phyloP scores from a whole-genome alignment of 768 basidiomycete genomes.

The Obba rivulosa region DNA sequence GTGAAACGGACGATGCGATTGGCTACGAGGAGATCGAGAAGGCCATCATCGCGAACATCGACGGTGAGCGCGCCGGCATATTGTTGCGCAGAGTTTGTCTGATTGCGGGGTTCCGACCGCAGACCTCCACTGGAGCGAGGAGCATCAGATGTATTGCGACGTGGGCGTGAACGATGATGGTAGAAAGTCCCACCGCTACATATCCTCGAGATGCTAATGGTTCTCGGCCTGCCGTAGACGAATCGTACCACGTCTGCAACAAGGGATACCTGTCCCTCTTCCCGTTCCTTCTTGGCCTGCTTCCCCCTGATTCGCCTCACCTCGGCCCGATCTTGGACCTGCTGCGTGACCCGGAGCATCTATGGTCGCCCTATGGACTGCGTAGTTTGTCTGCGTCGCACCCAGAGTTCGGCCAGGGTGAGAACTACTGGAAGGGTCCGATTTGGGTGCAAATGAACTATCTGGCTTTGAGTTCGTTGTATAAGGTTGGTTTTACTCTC shows the following conservation, averaged over 20 bases:
- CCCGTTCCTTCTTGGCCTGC: slow-evolving; percentile 82
- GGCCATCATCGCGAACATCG: slow-evolving; percentile 81
- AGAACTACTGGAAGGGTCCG: slow-evolving; percentile 97
- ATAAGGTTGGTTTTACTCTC: slow-evolving; percentile 47
- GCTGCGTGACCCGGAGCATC: slow-evolving; percentile 70
- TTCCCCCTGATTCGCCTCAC: slow-evolving; percentile 72
- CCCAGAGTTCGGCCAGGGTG: slow-evolving; percentile 84
- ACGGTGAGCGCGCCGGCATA: slow-evolving; percentile 42
- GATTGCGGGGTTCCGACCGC: background rate
- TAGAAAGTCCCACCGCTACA: slow-evolving; percentile 24
- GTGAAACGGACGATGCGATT: slow-evolving; percentile 76
- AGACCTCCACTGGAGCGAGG: slow-evolving; percentile 94
- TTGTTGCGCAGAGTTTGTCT: too few species aligned
- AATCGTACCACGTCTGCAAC: slow-evolving; percentile 88
- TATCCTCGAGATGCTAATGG: slow-evolving; percentile 1
- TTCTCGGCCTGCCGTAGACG: slow-evolving; percentile 49
- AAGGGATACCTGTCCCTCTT: slow-evolving; percentile 92
- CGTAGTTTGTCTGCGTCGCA: slow-evolving; percentile 86
- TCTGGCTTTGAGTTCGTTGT: slow-evolving; percentile 71
- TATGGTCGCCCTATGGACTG: slow-evolving; percentile 90
- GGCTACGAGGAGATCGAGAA: slow-evolving; percentile 74
- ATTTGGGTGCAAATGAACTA: slow-evolving; percentile 99
- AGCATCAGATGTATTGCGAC: slow-evolving; percentile 91
- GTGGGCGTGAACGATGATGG: slow-evolving; percentile 80
- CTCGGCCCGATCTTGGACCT: slow-evolving; percentile 79